These are phyloP conservation scores for Candida maltosa DNA, from an alignment of 805 yeast species.

Conservation along the genomic window DNA sequence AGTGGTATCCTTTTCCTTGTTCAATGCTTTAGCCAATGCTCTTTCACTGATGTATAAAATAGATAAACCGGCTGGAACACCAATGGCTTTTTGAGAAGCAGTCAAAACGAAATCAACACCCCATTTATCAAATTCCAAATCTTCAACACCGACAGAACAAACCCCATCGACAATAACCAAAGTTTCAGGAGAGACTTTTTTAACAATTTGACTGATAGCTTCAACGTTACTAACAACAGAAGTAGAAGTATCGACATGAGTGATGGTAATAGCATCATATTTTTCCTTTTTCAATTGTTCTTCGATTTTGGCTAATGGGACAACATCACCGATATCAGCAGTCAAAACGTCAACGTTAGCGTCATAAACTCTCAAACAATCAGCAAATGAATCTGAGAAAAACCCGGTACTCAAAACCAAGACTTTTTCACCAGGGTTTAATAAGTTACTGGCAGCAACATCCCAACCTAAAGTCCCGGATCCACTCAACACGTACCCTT, in stretches of 20 bases:
- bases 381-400: conserved; percentile 60
- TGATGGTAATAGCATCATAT: conserved; percentile 74
- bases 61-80: conserved; percentile 90
- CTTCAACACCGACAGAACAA: conserved; percentile 90
- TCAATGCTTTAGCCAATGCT: conserved; percentile 61
- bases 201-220: conserved; percentile 58
- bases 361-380: conserved; percentile 68
- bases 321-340: conserved; percentile 72
- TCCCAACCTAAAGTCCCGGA: conserved; percentile 98
- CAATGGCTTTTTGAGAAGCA: conserved; percentile 94
- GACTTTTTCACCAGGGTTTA: conserved; percentile 62
- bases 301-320: conserved; percentile 55
- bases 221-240: conserved; percentile 81
- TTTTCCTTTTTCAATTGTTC: conserved; percentile 46
- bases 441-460: conserved; percentile 72
- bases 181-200: conserved; percentile 69
- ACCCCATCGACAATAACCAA: conserved; percentile 90
- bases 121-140: conserved; percentile 83
- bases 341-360: conserved; percentile 70
- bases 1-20: conserved; percentile 45
- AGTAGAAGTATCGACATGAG: conserved; percentile 96
- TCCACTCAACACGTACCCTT: conserved; percentile 80
- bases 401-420: conserved; percentile 88
- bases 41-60: conserved; percentile 72
- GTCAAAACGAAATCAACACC: conserved; percentile 83